Evolutionary conservation across 1,139 yeast genomes (phyloP), one percentile per base, ranked within the genome.

Genomic region (Ogataea hybrid): DNA sequence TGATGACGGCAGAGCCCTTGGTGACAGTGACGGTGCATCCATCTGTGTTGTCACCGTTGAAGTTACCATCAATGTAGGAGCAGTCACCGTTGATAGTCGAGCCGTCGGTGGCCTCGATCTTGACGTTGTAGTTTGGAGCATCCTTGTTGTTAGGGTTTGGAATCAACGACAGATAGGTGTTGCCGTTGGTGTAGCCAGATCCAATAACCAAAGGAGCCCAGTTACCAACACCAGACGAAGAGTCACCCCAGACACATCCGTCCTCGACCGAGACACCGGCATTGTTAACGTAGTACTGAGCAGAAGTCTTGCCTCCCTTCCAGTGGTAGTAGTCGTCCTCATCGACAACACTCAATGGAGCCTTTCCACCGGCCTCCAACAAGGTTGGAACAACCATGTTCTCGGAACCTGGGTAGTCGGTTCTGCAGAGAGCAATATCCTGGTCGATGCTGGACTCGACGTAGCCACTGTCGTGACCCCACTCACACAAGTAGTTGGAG

Each of bases 321-420:
- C 97, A 90, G 45, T 64, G 65, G 79, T 79, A 92, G 79, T 90
- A 90, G 49, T 70, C 61, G 59, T 69, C 79, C 64, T 81, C 80
- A 65, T 89, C 77, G 52, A 89, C 96, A 52, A 84, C 94, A 41
- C 96, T 74, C 57, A 87, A 73, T 39, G 85, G 83, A 57, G 75
- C 69, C 31, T 75, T 55, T 32, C 71, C 62, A 56, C 96, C 96
- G 49, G 84, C 87, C 31, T 65, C 65, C 42, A 90, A 85, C 46
- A 79, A 69, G 49, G 97, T 90, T 63, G 97, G 97, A 50, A 90
- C 76, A 57, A 81, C 90, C 97, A 92, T 92, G 77, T 88, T 89
- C 75, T 92, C 98, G 51, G 96, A 84, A 72, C 97, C 97, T 59
- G 97, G 98, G 78, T 92, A 92, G 68, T 92, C 97, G 49, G 98